These are phyloP conservation scores for Selaginella tamariscina DNA, from an alignment of 75 land plant species.

Conservation along the genomic window DNA sequence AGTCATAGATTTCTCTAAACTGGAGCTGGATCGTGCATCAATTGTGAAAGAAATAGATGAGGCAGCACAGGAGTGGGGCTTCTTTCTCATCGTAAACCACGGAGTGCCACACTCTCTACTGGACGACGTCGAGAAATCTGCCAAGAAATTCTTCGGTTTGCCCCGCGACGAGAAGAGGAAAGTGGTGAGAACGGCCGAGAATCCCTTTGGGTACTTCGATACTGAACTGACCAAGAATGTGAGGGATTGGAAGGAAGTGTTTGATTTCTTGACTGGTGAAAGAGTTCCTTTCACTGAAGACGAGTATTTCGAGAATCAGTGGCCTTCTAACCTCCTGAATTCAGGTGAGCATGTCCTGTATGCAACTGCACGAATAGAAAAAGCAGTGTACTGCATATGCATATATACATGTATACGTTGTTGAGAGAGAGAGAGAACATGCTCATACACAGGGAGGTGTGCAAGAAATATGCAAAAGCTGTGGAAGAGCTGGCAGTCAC, in stretches of 20 bases:
- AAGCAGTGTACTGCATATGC: too few relatives aligned
- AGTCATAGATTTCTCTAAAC: conserved; percentile 36
- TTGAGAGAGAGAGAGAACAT: too few relatives aligned
- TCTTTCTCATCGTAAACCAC: conserved; percentile 69
- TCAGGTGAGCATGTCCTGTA: too few relatives aligned
- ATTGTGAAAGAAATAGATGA: conserved; percentile 31
- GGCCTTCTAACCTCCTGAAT: neutral
- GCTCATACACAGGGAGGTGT: neutral
- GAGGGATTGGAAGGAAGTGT: conserved; percentile 89
- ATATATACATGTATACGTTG: too few relatives aligned
- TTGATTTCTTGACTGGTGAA: conserved; percentile 34
- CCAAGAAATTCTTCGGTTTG: conserved; percentile 39
- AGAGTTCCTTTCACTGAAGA: conserved; percentile 24
- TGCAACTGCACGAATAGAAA: too few relatives aligned
- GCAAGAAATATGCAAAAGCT: conserved; percentile 6
- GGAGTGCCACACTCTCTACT: conserved; percentile 31
- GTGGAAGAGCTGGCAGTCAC: neutral
- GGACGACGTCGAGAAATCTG: conserved; percentile 20
- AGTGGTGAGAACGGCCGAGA: conserved; percentile 38
- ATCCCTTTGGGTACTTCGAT: conserved; percentile 61
- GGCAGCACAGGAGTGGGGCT: conserved; percentile 61
- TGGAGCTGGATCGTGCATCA: neutral
- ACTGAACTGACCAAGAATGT: conserved; percentile 77
- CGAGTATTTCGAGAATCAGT: neutral
- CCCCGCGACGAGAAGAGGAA: conserved; percentile 40